Evolutionary conservation across 331 rosid species (phyloP), one percentile per base, ranked within the genome.

Genomic region (Pyracantha coccinea): DNA sequence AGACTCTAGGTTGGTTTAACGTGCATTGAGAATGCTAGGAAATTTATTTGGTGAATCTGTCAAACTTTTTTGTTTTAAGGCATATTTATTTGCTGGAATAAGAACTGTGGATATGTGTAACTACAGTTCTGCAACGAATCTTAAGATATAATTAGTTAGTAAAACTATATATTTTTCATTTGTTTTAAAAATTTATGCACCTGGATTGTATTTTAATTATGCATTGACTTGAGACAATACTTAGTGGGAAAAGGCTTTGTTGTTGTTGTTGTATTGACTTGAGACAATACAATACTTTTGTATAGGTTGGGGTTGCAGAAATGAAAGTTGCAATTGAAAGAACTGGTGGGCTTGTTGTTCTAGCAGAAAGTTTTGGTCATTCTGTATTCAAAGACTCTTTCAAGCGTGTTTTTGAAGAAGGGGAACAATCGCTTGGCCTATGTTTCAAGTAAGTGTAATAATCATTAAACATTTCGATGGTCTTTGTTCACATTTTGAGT

Each of bases 321-420:
- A 95, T 92, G 93, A 95, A 95, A 89, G 96, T 95, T 76, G 93
- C 88, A 12, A 96, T 95, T 66, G 99, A 95, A 81, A 92, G 89
- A 83, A 92, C 97, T 4, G 97, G 99, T 73, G 99, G 99, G 53
- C 99, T 95, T 84, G 93, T 89, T 81, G 99, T 92, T 81, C 83
- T 90, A 45, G 71, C 97, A 54, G 99, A 95, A 88, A 95, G 99
- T 78, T 95, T 95, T 84, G 99, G 99, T 54, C 99, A 95, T 85
- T 92, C 97, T 17, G 97, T 95, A 79, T 95, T 95, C 86, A 95
- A 95, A 77, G 92, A 95, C 81, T 95, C 99, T 79, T 95, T 95
- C 82, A 92, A 87, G 85, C 97, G 90, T 45, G 91, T 95, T 68
- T 95, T 95, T 77, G 99, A 92, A 83, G 91, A 85, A 67, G 99